Base-by-base conservation (phyloP, 805 yeast genomes). In the Yamadazyma sp. region DNA sequence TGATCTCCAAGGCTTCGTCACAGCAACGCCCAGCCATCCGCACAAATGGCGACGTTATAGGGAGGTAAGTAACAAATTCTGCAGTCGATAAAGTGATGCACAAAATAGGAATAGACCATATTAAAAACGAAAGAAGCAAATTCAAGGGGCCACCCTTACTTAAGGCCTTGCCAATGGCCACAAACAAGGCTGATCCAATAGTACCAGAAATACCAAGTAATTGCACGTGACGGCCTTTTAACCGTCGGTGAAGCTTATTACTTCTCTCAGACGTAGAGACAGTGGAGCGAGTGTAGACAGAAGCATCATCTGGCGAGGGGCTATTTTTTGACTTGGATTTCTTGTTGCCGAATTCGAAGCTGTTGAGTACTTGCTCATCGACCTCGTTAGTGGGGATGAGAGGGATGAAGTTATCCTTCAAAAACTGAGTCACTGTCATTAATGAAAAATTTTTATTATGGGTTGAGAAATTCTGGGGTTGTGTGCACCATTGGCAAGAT, bases 121-220 rank as follows among this genome's bases (percentile, higher is more conserved):
- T 39, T 1, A 76, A 55, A 53, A 82, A 85, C 0, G 80, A 81
- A 3, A 85, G 53, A n/a, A 86, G 59, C 31, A 85, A 62, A 30
- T 76, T 77, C 5, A 77, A 83, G 0, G 91, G 83, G 1, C 95
- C 95, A 35, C 84, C 89, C 29, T 71, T 67, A 20, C 72, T 66
- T 20, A 86, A 60, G 1, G 79, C 84, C 32, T 68, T 60, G 10
- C 89, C 89, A 39, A 83, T 81, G 17, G 86, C 75, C 4, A 84
- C 88, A 47, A 85, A 85, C 5, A 85, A 62, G 6, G 85, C 91
- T 1, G 91, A 82, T 26, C 95, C 95, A 46, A 85, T 82, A 26
- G 87, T 82, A 36, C 91, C 93, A 13, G 91, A 88, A 16, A 86
- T 80, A 9, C 87, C 84, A 44, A 86, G 79, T 37, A 86, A 68